phyloP scores from a whole-genome alignment of 495 filamentous ascomycete genomes.

The Hapsidospora chrysogenum region DNA sequence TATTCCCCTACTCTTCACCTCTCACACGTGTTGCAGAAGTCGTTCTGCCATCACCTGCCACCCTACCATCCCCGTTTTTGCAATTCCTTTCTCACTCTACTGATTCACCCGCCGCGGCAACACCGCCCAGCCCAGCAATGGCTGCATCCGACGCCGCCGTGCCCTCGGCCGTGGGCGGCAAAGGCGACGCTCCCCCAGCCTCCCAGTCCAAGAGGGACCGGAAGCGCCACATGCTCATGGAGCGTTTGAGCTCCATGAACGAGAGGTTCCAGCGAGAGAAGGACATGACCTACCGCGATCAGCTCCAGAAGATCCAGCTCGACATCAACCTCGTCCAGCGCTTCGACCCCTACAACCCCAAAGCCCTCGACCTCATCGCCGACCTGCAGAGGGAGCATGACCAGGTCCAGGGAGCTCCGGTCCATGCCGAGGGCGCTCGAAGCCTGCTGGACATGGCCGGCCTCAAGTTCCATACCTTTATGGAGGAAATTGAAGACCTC shows the following conservation, averaged over 20 bases:
- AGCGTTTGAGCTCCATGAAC: constrained; percentile 56
- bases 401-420: constrained; percentile 41
- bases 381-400: constrained; percentile 39
- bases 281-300: constrained; percentile 71
- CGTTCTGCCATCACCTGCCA: background rate
- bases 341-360: constrained; percentile 60
- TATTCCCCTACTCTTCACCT: too few species aligned
- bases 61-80: background rate
- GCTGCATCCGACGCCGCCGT: constrained; percentile 13
- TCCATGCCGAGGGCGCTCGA: constrained; percentile 20
- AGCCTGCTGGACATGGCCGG: constrained; percentile 52
- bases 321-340: constrained; percentile 77
- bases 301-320: constrained; percentile 72
- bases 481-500: constrained; percentile 67
- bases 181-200: constrained; percentile 6
- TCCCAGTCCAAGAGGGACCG: constrained; percentile 76
- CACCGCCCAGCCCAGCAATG: constrained; percentile 9
- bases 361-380: constrained; percentile 53
- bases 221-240: constrained; percentile 58
- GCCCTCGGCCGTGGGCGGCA: constrained; percentile 6
- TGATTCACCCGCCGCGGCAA: background rate
- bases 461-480: constrained; percentile 62
- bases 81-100: too few species aligned
- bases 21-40: too few species aligned
- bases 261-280: constrained; percentile 63